phyloP scores from a whole-genome alignment of 148 eudicot species.

The Chenopodium quinoa region DNA sequence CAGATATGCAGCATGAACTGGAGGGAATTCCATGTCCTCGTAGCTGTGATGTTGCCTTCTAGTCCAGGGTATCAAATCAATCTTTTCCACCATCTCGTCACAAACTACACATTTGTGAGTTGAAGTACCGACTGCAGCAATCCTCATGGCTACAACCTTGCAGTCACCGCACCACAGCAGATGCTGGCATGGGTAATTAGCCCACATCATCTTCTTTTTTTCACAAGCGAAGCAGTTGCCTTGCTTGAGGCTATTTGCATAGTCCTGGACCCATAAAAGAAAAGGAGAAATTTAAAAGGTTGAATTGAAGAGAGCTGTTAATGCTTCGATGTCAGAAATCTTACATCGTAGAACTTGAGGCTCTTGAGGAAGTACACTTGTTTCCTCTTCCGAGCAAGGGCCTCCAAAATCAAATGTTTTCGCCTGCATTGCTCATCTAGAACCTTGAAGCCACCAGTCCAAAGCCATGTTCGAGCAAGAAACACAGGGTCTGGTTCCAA shows the following conservation, averaged over 20 bases:
- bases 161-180: conserved; percentile 40
- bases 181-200: conserved; percentile 42
- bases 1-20: conserved; percentile 22
- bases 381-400: conserved; percentile 34
- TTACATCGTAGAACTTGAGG: conserved; percentile 32
- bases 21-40: conserved; percentile 28
- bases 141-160: conserved; percentile 26
- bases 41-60: conserved; percentile 12
- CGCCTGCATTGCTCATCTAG: conserved; percentile 22
- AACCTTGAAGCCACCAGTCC: conserved; percentile 34
- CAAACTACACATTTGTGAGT: conserved; percentile 38
- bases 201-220: conserved; percentile 34
- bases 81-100: conserved; percentile 31
- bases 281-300: background rate
- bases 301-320: background rate
- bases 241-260: conserved; percentile 25
- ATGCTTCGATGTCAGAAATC: background rate
- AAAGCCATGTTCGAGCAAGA: conserved; percentile 36
- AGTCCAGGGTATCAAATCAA: conserved; percentile 28
- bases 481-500: conserved; percentile 34
- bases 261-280: conserved; percentile 27
- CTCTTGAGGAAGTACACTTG: conserved; percentile 36
- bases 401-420: conserved; percentile 35
- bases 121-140: conserved; percentile 31
- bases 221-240: conserved; percentile 37